Conservation (phyloP, 106 monocot genomes). For the Amphibolis antarctica region DNA sequence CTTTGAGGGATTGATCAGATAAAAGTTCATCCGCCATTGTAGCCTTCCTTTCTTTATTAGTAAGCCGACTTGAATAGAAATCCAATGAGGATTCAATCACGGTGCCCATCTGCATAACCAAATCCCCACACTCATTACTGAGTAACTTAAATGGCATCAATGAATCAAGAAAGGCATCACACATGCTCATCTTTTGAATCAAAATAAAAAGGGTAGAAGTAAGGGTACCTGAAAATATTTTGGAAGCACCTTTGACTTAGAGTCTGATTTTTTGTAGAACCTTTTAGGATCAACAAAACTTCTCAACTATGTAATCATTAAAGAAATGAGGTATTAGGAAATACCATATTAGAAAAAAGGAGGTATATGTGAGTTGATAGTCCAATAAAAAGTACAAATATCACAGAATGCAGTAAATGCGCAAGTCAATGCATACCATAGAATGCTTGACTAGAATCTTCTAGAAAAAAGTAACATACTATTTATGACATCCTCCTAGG, state of each 20-base stretch:
- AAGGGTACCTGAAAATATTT: slow-evolving; percentile 20
- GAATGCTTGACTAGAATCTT: too few species aligned
- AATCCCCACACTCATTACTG: not conserved
- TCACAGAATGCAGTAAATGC: too few species aligned
- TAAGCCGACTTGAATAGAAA: slow-evolving; percentile 70
- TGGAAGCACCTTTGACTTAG: slow-evolving; percentile 9
- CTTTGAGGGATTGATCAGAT: slow-evolving; percentile 38
- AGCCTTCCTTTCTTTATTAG: slow-evolving; percentile 74
- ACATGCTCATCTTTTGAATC: too few species aligned
- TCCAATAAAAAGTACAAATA: too few species aligned
- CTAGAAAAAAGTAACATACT: too few species aligned
- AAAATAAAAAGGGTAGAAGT: not conserved
- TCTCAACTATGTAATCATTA: slow-evolving; percentile 12
- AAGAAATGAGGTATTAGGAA: not conserved
- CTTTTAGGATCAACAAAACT: slow-evolving; percentile 17
- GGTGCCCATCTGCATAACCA: slow-evolving; percentile 51
- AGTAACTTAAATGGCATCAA: too few species aligned
- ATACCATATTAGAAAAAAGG: not conserved
- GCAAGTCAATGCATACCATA: too few species aligned
- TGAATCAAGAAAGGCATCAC: too few species aligned
- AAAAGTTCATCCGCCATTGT: slow-evolving; percentile 75
- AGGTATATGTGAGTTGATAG: too few species aligned
- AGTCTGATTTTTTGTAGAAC: slow-evolving; percentile 18
- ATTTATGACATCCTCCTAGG: too few species aligned
- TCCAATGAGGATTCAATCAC: slow-evolving; percentile 65